These are phyloP conservation scores for Leptodontidium sp. DNA, from an alignment of 2,329 filamentous ascomycete genomes.

Conservation along the genomic window DNA sequence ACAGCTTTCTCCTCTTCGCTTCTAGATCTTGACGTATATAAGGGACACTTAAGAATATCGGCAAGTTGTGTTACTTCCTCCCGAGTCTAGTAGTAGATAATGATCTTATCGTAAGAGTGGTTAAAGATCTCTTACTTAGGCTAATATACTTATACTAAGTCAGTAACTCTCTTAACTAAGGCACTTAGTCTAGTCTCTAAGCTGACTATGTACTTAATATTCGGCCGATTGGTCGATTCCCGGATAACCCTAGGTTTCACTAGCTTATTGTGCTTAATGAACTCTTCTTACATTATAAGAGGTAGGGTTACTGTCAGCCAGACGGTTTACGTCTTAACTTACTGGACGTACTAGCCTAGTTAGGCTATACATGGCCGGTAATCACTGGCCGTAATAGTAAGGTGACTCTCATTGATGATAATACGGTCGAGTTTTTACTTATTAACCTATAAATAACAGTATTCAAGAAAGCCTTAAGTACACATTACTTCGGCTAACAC, in stretches of 20 bases:
- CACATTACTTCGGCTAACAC: constrained; percentile 26
- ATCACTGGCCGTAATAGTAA: constrained; percentile 31
- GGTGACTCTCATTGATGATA: constrained; percentile 28
- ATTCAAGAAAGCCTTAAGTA: constrained; percentile 28
- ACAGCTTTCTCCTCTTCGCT: too few species aligned
- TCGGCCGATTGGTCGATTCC: too few species aligned
- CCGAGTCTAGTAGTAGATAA: too few species aligned
- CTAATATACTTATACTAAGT: too few species aligned
- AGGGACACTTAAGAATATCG: too few species aligned
- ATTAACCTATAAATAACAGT: constrained; percentile 11
- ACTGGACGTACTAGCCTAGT: constrained; percentile 27
- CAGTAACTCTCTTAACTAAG: too few species aligned
- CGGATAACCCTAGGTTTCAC: constrained; percentile 24
- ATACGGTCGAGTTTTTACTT: constrained; percentile 26
- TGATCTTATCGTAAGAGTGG: too few species aligned
- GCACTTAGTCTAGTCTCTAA: too few species aligned
- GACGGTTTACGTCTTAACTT: constrained; percentile 29
- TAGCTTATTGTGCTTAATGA: constrained; percentile 33
- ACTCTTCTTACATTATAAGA: constrained; percentile 29
- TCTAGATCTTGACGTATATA: too few species aligned
- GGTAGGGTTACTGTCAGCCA: constrained; percentile 29
- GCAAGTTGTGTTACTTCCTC: too few species aligned
- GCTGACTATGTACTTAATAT: too few species aligned
- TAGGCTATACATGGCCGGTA: constrained; percentile 29
- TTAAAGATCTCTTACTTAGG: too few species aligned